Percentiles rank a stretch among this genome's conserved stretches.
Conservation (phyloP, 2,329 filamentous ascomycete genomes). For the Podosphaera leucotricha region DNA sequence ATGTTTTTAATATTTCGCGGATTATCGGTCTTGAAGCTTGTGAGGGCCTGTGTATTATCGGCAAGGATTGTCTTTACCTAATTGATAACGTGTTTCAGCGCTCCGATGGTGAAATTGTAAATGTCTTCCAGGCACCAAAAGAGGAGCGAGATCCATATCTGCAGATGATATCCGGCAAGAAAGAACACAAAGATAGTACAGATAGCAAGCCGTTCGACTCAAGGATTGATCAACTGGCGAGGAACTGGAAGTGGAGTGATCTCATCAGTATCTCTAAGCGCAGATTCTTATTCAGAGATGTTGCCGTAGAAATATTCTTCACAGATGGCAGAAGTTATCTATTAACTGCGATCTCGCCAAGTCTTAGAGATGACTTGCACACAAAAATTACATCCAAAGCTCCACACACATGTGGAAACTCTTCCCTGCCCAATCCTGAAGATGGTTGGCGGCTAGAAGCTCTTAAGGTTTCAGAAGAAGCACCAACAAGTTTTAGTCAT, state of each 20-base stretch:
- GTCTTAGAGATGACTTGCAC: constrained; percentile 57
- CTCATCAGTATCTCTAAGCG: constrained; percentile 91
- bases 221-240: constrained; percentile 50
- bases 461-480: constrained; percentile 40
- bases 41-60: constrained; percentile 80
- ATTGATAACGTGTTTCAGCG: constrained; percentile 94
- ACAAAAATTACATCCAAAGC: constrained; percentile 54
- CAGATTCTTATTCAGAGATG: constrained; percentile 82
- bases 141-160: constrained; percentile 92
- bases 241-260: constrained; percentile 85
- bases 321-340: constrained; percentile 90
- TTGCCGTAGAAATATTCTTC: constrained; percentile 94
- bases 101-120: constrained; percentile 85
- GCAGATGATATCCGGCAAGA: constrained; percentile 64
- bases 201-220: constrained; percentile 36
- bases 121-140: constrained; percentile 75
- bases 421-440: constrained; percentile 51
- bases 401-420: constrained; percentile 51
- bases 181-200: constrained; percentile 17
- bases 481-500: constrained; percentile 45
- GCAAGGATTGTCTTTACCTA: constrained; percentile 78
- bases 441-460: constrained; percentile 84
- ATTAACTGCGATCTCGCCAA: constrained; percentile 55
- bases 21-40: constrained; percentile 84
- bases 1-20: constrained; percentile 84